phyloP scores from a whole-genome alignment of 2,329 filamentous ascomycete species.

The Lachnellula subtilissima region DNA sequence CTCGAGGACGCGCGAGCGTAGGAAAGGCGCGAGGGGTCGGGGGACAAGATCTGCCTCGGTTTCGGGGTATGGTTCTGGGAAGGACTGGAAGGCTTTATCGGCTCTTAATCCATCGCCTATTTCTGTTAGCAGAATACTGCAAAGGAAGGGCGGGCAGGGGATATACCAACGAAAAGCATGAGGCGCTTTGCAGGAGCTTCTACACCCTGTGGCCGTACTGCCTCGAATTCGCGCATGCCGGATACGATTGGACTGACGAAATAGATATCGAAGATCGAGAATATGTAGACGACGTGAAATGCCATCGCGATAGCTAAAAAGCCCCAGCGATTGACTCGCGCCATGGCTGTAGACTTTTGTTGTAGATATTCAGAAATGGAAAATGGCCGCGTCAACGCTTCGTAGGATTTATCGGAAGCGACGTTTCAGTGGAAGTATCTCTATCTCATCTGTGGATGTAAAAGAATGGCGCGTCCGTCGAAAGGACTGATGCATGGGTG shows the following conservation, averaged over 20 bases:
- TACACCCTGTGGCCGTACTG: slow-evolving; percentile 54
- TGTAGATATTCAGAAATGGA: background rate
- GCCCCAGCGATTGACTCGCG: slow-evolving; percentile 60
- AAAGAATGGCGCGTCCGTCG: slow-evolving; percentile 30
- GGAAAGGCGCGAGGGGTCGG: slow-evolving; percentile 80
- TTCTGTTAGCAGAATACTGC: slow-evolving; percentile 10
- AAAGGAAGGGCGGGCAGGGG: slow-evolving; percentile 2
- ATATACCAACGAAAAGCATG: slow-evolving; percentile 83
- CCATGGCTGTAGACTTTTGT: slow-evolving; percentile 39
- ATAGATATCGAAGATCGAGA: slow-evolving; percentile 97
- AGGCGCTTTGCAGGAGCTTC: slow-evolving; percentile 83
- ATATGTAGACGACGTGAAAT: slow-evolving; percentile 91
- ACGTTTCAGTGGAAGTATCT: background rate
- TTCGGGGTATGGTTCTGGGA: slow-evolving; percentile 76
- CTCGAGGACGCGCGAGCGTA: slow-evolving; percentile 81
- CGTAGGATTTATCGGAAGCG: background rate
- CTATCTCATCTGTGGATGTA: slow-evolving; percentile 12
- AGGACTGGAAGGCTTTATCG: slow-evolving; percentile 94
- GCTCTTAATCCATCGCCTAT: slow-evolving; percentile 86
- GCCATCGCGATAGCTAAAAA: slow-evolving; percentile 85
- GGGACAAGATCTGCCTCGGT: slow-evolving; percentile 62
- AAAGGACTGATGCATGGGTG: slow-evolving; percentile 20
- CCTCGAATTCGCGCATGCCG: slow-evolving; percentile 79
- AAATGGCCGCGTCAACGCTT: background rate
- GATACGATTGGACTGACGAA: slow-evolving; percentile 96